Percentiles rank a stretch among this genome's conserved stretches.
Conservation (phyloP, 768 basidiomycete species). For the Phlebiopsis gigantea region DNA sequence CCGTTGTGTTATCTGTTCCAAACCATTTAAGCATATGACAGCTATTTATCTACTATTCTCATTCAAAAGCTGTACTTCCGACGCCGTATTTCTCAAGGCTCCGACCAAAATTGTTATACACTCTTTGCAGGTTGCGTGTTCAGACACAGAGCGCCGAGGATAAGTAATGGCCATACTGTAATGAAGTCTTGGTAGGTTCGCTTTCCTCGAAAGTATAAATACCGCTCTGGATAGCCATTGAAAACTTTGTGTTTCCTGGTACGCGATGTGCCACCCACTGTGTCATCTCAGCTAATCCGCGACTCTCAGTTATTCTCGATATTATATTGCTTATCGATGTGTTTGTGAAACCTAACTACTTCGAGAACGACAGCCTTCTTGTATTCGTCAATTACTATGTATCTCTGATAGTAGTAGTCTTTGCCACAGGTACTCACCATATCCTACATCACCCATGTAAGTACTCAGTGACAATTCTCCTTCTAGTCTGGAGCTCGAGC, state of each 20-base stretch:
- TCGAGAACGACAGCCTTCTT: neutral
- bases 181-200: neutral
- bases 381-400: neutral
- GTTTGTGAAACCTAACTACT: neutral
- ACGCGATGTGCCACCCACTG: neutral
- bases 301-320: neutral
- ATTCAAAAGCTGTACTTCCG: neutral
- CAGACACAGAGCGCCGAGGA: neutral
- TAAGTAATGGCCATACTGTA: neutral
- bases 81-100: too few relatives aligned
- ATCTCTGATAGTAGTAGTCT: neutral
- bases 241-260: neutral
- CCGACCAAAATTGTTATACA: neutral
- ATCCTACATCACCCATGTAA: too few relatives aligned
- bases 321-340: neutral
- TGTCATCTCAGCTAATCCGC: neutral
- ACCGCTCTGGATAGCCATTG: neutral
- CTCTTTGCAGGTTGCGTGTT: neutral
- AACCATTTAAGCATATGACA: too few relatives aligned
- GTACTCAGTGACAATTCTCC: neutral
- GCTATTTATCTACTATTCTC: neutral
- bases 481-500: neutral
- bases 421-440: neutral
- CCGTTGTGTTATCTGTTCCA: too few relatives aligned
- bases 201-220: neutral